phyloP scores from a whole-genome alignment of 352 stramenopile species.

The Nothophytophthora sp. region DNA sequence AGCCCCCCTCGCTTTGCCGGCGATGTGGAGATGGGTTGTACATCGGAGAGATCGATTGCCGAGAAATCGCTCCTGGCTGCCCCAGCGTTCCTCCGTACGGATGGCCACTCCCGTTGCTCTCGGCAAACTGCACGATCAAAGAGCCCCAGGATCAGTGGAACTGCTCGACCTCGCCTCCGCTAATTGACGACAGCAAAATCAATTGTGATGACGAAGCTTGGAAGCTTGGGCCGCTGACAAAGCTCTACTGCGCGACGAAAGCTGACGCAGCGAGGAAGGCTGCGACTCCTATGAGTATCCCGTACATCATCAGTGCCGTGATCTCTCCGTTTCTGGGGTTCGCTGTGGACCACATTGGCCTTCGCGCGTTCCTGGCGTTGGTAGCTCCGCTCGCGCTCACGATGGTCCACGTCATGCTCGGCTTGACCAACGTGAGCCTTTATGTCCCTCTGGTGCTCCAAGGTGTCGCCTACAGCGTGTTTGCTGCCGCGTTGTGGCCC shows the following conservation, averaged over 20 bases:
- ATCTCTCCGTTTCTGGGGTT: constrained; percentile 91
- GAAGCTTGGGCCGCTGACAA: constrained; percentile 62
- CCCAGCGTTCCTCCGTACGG: constrained; percentile 70
- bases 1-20: constrained; percentile 44
- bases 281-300: constrained; percentile 91
- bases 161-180: constrained; percentile 54
- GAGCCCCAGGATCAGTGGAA: constrained; percentile 55
- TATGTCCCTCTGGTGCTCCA: constrained; percentile 89
- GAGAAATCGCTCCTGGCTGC: constrained; percentile 43
- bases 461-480: constrained; percentile 92
- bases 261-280: constrained; percentile 59
- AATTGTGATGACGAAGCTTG: constrained; percentile 77
- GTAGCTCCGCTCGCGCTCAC: constrained; percentile 79
- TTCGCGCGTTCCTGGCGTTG: constrained; percentile 80
- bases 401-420: constrained; percentile 86
- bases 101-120: constrained; percentile 73
- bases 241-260: constrained; percentile 66
- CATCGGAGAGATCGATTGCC: constrained; percentile 48
- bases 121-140: constrained; percentile 72
- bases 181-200: constrained; percentile 72
- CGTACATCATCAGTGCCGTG: constrained; percentile 91
- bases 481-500: constrained; percentile 92
- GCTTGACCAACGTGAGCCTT: constrained; percentile 66
- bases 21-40: constrained; percentile 69
- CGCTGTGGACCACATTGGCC: constrained; percentile 89